Evolutionary conservation across 139 green algal species (phyloP), one percentile per base, ranked within the genome.

Genomic region (Chlorella vulgaris): DNA sequence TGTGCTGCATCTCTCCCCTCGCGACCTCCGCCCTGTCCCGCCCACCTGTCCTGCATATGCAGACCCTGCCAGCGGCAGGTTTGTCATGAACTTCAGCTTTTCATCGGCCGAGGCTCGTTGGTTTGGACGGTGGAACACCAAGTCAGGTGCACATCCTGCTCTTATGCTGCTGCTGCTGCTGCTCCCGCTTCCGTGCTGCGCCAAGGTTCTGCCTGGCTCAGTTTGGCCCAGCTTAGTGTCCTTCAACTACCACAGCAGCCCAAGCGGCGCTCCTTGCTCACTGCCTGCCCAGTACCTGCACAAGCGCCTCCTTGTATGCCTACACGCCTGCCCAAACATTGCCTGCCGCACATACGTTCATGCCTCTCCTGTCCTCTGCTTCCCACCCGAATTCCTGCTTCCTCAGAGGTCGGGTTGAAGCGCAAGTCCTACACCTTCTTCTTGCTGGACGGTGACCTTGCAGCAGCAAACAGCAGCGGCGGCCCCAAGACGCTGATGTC

Each of bases 401-500:
- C 0, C 19, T n/a, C 75, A 81, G 60, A 81, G 60, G 31, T 81
- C 36, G 29, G 21, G 19, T 29, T 24, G 2, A 70, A 81, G 60
- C 43, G 28, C 73, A 81, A 71, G 55, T 39, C 24, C 24, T 86
- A 86, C 66, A 77, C 73, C 0, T 86, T 86, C 71, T 86, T 86
- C 67, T 38, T 77, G 55, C 75, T 81, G 10, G 47, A 60, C 42
- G 81, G 69, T 7, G 74, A 81, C 31, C 7, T 86, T 55, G 81
- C 81, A 21, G 42, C 69, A 19, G 73, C 62, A 29, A 86, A 86
- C 77, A 77, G 58, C 69, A 82, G 71, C 67, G 81, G 40, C 42
- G 74, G 81, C 3, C 69, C 69, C 68, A 86, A 83, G 70, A 81
- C 71, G 3, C 70, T 86, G 8, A 86, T 86, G 81, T 78, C 66